These are phyloP conservation scores for Pyrenochaeta sp. DNA, from an alignment of 2,329 filamentous ascomycete species.

Conservation along the genomic window DNA sequence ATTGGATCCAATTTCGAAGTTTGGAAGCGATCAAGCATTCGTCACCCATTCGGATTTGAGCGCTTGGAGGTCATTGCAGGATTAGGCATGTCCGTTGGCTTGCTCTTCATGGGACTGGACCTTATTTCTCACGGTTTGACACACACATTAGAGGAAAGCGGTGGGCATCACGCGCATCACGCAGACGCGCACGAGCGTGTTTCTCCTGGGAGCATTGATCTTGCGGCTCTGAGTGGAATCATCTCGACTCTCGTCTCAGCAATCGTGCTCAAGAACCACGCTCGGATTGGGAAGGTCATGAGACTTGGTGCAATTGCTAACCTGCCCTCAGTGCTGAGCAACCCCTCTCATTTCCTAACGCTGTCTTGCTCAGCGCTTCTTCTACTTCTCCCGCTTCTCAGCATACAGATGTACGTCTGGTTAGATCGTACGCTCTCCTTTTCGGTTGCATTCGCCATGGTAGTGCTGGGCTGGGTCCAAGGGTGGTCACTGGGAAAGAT, in stretches of 20 bases:
- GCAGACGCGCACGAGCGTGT: constrained; percentile 71
- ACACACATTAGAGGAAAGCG: constrained; percentile 81
- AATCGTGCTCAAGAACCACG: constrained; percentile 87
- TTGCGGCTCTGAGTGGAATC: constrained; percentile 83
- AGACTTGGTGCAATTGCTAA: constrained; percentile 82
- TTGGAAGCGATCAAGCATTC: constrained; percentile 90
- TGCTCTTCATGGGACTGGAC: constrained; percentile 97
- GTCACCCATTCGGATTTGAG: constrained; percentile 92
- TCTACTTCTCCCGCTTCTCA: constrained; percentile 81
- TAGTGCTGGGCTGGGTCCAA: constrained; percentile 81
- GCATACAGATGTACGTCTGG: constrained; percentile 81
- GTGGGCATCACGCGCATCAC: constrained; percentile 77
- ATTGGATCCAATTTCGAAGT: constrained; percentile 97
- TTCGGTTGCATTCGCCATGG: constrained; percentile 87
- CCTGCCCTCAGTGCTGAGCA: constrained; percentile 86
- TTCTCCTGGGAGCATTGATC: constrained; percentile 78
- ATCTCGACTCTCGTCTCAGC: constrained; percentile 84
- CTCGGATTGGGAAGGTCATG: constrained; percentile 91
- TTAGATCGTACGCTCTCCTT: constrained; percentile 84
- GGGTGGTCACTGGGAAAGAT: constrained; percentile 89
- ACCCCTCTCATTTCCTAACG: constrained; percentile 94
- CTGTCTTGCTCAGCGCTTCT: constrained; percentile 84
- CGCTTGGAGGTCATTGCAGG: constrained; percentile 92
- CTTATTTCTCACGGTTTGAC: constrained; percentile 93
- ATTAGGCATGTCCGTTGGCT: constrained; percentile 93